Evolutionary conservation across 352 stramenopile genomes (phyloP), one percentile per base, ranked within the genome.

Genomic region (Achlya hypogyna): DNA sequence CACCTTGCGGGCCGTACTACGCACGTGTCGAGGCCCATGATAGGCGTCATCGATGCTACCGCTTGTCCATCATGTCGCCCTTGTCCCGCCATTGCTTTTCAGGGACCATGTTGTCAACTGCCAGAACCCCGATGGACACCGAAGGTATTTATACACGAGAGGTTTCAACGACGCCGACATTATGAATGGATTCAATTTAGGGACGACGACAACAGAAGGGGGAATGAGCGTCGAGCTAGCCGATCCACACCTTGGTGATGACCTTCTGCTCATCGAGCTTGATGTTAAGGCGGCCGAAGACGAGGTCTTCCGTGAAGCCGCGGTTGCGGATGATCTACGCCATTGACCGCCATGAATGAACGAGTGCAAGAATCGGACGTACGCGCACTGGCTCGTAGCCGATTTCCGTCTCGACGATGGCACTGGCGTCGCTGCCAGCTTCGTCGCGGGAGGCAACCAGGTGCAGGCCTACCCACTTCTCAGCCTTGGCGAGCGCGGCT

Each of bases 61-160:
- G 79, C 68, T 89, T 89, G 74, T 89, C 81, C 76, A 89, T 86
- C 64, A 88, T 89, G 49, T 84, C 68, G 14, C 81, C 81, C 38
- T 78, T 75, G 28, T 65, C 71, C 28, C 81, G 78, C 79, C 79
- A 89, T 75, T 88, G 51, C 45, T 75, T 75, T 56, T 89, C 76
- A 0, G 79, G 81, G 8, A 89, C 78, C 81, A 89, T 89, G 66
- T n/a, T n/a, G n/a, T n/a, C n/a, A n/a, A n/a, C n/a, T n/a, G n/a
- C n/a, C n/a, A n/a, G n/a, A n/a, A n/a, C n/a, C n/a, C n/a, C n/a
- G n/a, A n/a, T n/a, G n/a, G n/a, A n/a, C n/a, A n/a, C n/a, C n/a
- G n/a, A n/a, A n/a, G n/a, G n/a, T 45, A 45, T 45, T 45, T 45
- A 45, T 45, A 45, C 38, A n/a, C n/a, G n/a, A n/a, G n/a, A n/a